These are phyloP conservation scores for Aspergillus brunneoviolaceus DNA, from an alignment of 2,329 filamentous ascomycete species.

Conservation along the genomic window DNA sequence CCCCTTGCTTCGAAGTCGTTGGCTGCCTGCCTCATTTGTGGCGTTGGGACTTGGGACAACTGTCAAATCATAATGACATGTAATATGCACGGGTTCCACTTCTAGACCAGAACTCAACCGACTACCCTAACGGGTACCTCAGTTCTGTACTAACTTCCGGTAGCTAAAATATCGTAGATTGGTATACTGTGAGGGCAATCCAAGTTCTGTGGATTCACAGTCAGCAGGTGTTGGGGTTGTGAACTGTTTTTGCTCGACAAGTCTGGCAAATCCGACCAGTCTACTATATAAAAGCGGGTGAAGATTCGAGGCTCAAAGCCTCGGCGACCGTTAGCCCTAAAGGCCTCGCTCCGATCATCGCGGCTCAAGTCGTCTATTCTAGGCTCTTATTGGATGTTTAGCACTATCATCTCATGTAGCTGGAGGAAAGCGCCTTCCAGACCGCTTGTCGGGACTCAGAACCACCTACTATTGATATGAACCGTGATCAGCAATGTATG, in stretches of 20 bases:
- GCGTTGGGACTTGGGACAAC: slow-evolving; percentile 1
- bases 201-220: too few species aligned
- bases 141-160: background rate
- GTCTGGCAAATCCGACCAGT: background rate
- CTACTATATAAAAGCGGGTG: background rate
- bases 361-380: slow-evolving; percentile 10
- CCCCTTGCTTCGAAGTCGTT: slow-evolving; percentile 6
- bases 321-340: background rate
- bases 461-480: background rate
- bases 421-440: slow-evolving; percentile 3
- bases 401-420: slow-evolving; percentile 2
- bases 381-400: slow-evolving; percentile 2
- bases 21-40: background rate
- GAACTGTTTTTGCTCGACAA: background rate
- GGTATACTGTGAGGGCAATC: background rate
- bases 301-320: background rate
- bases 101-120: background rate
- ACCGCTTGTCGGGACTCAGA: slow-evolving; percentile 7
- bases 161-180: background rate
- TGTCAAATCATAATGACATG: slow-evolving; percentile 9
- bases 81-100: slow-evolving; percentile 7
- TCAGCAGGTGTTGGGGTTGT: background rate
- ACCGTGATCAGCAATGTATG: slow-evolving; percentile 12
- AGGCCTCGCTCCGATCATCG: slow-evolving; percentile 10
- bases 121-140: background rate